A percentile compares a stretch with the other conserved stretches of the same genome.
Evolutionary conservation across 192 early-diverging fungal genomes (phyloP).

Genomic region (Entrophospora sp.): DNA sequence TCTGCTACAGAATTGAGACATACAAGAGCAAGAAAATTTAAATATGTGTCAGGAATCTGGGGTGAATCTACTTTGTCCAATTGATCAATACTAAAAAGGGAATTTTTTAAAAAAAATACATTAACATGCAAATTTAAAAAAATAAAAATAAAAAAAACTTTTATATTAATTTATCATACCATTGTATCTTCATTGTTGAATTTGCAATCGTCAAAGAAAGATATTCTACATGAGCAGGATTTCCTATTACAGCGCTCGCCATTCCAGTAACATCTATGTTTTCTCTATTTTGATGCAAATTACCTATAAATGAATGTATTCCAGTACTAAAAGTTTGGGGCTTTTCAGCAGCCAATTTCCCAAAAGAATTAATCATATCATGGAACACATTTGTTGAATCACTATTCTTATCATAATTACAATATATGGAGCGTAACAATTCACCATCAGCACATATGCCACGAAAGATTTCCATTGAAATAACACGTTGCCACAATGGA

Average conservation of each 20-base stretch:
- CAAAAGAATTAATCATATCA: constrained; percentile 72
- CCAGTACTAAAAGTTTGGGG: constrained; percentile 46
- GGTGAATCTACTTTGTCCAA: constrained; percentile 93
- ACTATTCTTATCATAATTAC: constrained; percentile 66
- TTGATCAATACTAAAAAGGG: constrained; percentile 62
- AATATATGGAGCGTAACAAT: constrained; percentile 61
- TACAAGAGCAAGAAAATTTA: constrained; percentile 69
- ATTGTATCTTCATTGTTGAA: constrained; percentile 62
- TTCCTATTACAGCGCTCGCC: background rate
- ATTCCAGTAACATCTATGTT: constrained; percentile 27
- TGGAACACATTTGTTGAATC: constrained; percentile 68
- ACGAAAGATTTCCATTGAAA: constrained; percentile 75
- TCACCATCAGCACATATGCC: constrained; percentile 51
- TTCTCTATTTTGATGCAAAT: constrained; percentile 27
- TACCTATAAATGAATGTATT: constrained; percentile 9
- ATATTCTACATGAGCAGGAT: constrained; percentile 8
- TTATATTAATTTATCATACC: too few relatives aligned
- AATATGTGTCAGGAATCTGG: constrained; percentile 77
- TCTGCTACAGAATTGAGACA: constrained; percentile 65
- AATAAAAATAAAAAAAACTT: background rate
- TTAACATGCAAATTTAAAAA: background rate
- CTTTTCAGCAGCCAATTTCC: constrained; percentile 67
- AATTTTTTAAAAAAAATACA: background rate
- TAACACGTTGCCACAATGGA: constrained; percentile 68
- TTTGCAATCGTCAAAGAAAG: constrained; percentile 35